Conservation (phyloP, 495 filamentous ascomycete genomes). For the Ramalina intermedia region DNA sequence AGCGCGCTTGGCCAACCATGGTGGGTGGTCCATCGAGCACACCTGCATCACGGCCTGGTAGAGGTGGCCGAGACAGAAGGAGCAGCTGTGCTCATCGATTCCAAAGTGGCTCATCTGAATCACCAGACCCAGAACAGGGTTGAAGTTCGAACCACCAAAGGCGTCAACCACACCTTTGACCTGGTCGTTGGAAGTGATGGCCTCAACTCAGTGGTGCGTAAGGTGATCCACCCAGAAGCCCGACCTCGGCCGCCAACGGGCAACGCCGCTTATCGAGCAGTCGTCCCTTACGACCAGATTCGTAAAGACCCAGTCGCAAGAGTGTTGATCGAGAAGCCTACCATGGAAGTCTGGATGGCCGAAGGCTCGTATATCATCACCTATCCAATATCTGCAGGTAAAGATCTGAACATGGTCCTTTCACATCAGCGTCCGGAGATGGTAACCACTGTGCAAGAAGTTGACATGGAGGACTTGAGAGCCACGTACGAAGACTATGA, state of each 20-base stretch:
- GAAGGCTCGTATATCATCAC: constrained; percentile 32
- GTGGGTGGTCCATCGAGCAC: constrained; percentile 26
- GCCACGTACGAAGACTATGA: constrained; percentile 21
- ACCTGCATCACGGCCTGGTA: constrained; percentile 26
- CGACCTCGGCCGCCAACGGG: constrained; percentile 23
- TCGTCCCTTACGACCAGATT: constrained; percentile 26
- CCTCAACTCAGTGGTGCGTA: constrained; percentile 24
- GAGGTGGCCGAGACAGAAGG: constrained; percentile 21
- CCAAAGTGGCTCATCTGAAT: constrained; percentile 19
- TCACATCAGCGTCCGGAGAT: constrained; percentile 24
- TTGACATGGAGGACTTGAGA: constrained; percentile 21
- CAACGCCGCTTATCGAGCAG: constrained; percentile 28
- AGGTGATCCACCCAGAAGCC: constrained; percentile 23
- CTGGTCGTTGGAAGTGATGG: constrained; percentile 30
- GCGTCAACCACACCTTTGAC: constrained; percentile 22
- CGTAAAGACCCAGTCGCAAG: constrained; percentile 23
- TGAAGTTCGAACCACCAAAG: constrained; percentile 20
- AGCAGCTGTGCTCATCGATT: constrained; percentile 21
- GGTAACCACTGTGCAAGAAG: constrained; percentile 18
- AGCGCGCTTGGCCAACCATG: constrained; percentile 15
- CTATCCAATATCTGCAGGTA: constrained; percentile 34
- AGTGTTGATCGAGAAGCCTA: constrained; percentile 23
- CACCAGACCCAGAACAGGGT: constrained; percentile 15
- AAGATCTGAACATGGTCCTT: constrained; percentile 36
- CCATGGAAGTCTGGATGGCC: constrained; percentile 33